Evolutionary conservation across 108 stramenopile genomes (phyloP).

Genomic region (Nitzschia sp.): DNA sequence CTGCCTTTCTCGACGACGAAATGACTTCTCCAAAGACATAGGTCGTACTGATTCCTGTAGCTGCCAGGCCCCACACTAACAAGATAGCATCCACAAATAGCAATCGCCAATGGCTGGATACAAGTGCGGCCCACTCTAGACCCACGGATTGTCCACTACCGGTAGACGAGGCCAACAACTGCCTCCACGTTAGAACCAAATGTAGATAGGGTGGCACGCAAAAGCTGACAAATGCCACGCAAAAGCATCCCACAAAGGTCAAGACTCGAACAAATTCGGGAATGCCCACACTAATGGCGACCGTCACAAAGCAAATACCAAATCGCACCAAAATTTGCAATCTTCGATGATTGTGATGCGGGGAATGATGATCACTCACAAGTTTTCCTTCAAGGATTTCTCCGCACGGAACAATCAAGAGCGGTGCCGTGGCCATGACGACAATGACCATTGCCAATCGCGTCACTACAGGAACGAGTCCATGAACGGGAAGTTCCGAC

Average conservation of each 20-base stretch:
- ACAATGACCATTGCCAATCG: constrained; percentile 71
- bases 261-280: constrained; percentile 77
- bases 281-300: constrained; percentile 41
- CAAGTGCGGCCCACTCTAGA: not conserved
- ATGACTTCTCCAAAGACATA: constrained; percentile 33
- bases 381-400: constrained; percentile 81
- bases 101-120: not conserved
- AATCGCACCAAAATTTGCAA: constrained; percentile 44
- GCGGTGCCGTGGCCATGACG: constrained; percentile 62
- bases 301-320: constrained; percentile 48
- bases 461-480: constrained; percentile 45
- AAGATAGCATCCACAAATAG: constrained; percentile 27
- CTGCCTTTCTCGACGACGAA: too few relatives aligned
- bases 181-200: constrained; percentile 14
- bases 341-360: constrained; percentile 12
- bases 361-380: not conserved
- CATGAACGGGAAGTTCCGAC: constrained; percentile 55
- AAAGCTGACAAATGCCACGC: constrained; percentile 72
- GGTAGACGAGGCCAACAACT: not conserved
- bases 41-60: constrained; percentile 33
- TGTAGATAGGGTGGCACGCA: constrained; percentile 67
- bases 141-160: not conserved
- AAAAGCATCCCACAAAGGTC: constrained; percentile 77
- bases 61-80: constrained; percentile 37
- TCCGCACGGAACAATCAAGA: constrained; percentile 76